Evolutionary conservation across 495 filamentous ascomycete species (phyloP).

Genomic region (Penicillium flavigenum): DNA sequence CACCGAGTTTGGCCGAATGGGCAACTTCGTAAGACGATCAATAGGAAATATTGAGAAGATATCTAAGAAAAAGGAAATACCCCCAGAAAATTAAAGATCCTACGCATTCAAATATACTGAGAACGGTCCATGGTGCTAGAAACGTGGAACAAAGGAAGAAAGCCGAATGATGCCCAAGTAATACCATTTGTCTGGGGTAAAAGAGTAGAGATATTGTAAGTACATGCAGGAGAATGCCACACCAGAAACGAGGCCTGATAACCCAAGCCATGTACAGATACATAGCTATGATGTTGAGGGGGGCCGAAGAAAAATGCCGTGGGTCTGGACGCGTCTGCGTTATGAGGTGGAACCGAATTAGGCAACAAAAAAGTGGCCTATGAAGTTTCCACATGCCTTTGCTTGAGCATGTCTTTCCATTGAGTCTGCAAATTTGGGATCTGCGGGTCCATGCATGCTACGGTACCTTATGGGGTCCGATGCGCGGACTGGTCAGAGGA

Average conservation of each 20-base stretch:
- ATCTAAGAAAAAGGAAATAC: background rate
- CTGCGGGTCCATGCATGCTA: background rate
- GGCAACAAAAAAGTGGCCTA: background rate
- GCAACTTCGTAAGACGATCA: background rate
- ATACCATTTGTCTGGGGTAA: slow-evolving; percentile 7
- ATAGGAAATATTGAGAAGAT: background rate
- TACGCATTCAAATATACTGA: background rate
- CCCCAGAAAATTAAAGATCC: background rate
- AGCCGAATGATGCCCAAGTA: background rate
- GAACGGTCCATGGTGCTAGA: background rate
- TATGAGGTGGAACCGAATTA: background rate
- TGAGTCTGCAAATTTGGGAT: background rate
- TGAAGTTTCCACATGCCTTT: background rate
- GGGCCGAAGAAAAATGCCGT: background rate
- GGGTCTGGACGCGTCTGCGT: slow-evolving; percentile 1
- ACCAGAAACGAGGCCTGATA: background rate
- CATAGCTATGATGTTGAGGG: background rate
- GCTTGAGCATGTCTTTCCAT: background rate
- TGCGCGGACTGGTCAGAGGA: slow-evolving; percentile 3
- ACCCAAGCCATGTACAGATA: background rate
- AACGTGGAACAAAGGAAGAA: background rate
- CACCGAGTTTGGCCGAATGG: background rate
- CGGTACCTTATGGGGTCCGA: background rate
- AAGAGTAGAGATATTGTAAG: slow-evolving; percentile 10
- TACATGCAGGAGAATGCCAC: slow-evolving; percentile 9